Percentiles rank a stretch among this genome's conserved stretches.
phyloP scores from a whole-genome alignment of 225 moss, liverwort and hornwort genomes.

The Antitrichia curtipendula region DNA sequence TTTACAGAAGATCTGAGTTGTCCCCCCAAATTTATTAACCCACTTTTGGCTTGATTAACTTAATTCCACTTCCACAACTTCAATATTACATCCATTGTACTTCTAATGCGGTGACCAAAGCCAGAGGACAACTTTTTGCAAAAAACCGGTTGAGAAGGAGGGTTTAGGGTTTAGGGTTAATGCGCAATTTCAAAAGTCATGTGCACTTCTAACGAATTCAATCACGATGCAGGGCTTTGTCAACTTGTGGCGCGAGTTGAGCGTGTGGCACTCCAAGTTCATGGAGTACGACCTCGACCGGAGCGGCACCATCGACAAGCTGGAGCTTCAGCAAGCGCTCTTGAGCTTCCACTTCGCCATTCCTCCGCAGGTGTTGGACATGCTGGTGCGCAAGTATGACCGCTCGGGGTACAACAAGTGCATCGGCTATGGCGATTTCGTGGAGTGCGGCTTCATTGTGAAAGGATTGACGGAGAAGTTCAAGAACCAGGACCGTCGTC shows the following conservation, averaged over 20 bases:
- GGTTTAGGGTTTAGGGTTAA: not conserved
- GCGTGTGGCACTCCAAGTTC: conserved; percentile 38
- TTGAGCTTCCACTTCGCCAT: conserved; percentile 60
- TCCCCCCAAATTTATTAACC: too few species aligned
- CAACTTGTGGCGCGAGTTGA: conserved; percentile 6
- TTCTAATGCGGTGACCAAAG: not conserved
- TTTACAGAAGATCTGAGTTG: not conserved
- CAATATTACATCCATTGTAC: not conserved
- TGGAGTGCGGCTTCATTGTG: conserved; percentile 73
- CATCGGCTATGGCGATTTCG: conserved; percentile 66
- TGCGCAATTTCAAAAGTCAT: not conserved
- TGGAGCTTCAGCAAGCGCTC: conserved; percentile 57
- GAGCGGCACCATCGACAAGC: conserved; percentile 57
- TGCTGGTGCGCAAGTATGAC: conserved; percentile 66
- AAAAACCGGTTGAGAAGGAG: not conserved
- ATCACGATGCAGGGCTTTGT: not conserved
- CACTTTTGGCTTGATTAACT: not conserved
- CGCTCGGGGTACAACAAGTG: conserved; percentile 35
- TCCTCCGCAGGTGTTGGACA: conserved; percentile 32
- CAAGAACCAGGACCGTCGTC: conserved; percentile 31
- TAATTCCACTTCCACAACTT: not conserved
- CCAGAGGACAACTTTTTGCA: not conserved
- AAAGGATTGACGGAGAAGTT: conserved; percentile 84
- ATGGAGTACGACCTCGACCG: conserved; percentile 50
- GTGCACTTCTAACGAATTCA: not conserved